Conservation (phyloP, 768 basidiomycete genomes). For the Mycena haematopus region DNA sequence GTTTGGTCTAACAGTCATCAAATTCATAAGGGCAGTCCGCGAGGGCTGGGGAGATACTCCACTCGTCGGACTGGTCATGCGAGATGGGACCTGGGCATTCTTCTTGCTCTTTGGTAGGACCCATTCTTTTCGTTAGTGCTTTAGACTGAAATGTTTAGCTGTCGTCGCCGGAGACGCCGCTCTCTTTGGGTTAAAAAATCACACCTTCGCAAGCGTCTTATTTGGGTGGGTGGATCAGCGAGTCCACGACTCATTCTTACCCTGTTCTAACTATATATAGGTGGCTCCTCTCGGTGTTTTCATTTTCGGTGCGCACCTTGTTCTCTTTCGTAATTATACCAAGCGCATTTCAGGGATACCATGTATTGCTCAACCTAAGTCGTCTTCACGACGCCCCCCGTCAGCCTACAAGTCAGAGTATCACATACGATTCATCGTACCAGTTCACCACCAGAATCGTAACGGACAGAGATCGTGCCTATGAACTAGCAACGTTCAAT, state of each 20-base stretch:
- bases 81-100: constrained; percentile 55
- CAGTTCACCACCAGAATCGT: constrained; percentile 22
- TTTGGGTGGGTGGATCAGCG: constrained; percentile 19
- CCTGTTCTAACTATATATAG: background rate
- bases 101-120: constrained; percentile 45
- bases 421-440: constrained; percentile 6
- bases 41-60: constrained; percentile 50
- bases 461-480: background rate
- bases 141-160: background rate
- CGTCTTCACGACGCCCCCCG: constrained; percentile 11
- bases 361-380: constrained; percentile 28
- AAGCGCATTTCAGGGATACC: constrained; percentile 25
- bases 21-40: constrained; percentile 42
- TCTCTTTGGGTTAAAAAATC: constrained; percentile 22
- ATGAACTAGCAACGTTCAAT: constrained; percentile 6
- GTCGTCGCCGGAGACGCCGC: constrained; percentile 15
- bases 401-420: constrained; percentile 12
- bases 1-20: constrained; percentile 45
- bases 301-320: constrained; percentile 25
- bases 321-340: background rate
- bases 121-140: background rate
- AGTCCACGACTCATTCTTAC: background rate
- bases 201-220: constrained; percentile 11
- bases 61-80: constrained; percentile 46
- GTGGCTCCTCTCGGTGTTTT: constrained; percentile 29